Evolutionary conservation across 768 basidiomycete species (phyloP).

Genomic region (Panaeolus cyanescens): DNA sequence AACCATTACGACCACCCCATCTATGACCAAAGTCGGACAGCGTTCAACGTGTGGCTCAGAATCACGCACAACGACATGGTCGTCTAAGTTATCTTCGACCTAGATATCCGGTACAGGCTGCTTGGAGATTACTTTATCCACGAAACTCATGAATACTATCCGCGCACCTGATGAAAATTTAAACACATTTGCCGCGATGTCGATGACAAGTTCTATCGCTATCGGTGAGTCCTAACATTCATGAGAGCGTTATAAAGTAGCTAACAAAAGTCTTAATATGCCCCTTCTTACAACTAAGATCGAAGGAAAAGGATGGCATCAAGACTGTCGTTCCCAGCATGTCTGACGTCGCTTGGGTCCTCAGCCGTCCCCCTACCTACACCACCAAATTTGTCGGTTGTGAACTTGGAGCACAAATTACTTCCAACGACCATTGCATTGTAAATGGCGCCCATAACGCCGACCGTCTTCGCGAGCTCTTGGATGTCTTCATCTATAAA

Average conservation of each 20-base stretch:
- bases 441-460: constrained; percentile 98
- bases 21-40: too few species aligned
- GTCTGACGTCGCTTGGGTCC: constrained; percentile 94
- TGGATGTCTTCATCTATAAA: constrained; percentile 97
- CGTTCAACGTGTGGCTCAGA: too few species aligned
- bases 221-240: constrained; percentile 59
- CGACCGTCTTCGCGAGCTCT: constrained; percentile 87
- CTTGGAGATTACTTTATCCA: too few species aligned
- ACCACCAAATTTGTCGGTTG: constrained; percentile 99
- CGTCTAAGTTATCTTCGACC: too few species aligned
- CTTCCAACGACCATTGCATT: constrained; percentile 95
- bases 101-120: too few species aligned
- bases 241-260: neutral
- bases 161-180: constrained; percentile 88
- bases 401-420: constrained; percentile 97
- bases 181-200: constrained; percentile 96
- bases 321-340: constrained; percentile 99
- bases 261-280: constrained; percentile 61
- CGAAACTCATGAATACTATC: constrained; percentile 46
- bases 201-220: constrained; percentile 96
- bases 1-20: too few species aligned
- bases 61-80: too few species aligned
- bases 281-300: constrained; percentile 93
- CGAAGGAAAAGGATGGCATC: constrained; percentile 99
- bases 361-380: constrained; percentile 93